Evolutionary conservation across 2,329 filamentous ascomycete genomes (phyloP).

Genomic region (Fusarium luffae): DNA sequence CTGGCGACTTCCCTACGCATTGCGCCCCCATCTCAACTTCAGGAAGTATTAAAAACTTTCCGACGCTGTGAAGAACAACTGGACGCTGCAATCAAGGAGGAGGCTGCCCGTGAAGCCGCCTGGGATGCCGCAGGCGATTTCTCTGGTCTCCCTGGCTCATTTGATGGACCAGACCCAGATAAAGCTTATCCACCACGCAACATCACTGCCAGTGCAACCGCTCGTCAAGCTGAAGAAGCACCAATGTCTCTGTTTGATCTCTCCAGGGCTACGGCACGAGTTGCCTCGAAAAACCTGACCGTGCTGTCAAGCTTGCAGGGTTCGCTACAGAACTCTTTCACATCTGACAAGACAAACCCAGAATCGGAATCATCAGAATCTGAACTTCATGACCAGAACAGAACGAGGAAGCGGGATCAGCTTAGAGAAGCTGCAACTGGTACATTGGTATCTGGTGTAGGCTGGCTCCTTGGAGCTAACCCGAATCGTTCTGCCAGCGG

Average conservation of each 20-base stretch:
- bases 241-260: conserved; percentile 75
- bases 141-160: conserved; percentile 67
- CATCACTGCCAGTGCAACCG: conserved; percentile 49
- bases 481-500: conserved; percentile 38
- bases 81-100: conserved; percentile 71
- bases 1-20: conserved; percentile 79
- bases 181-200: conserved; percentile 48
- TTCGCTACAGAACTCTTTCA: conserved; percentile 37
- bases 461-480: conserved; percentile 73
- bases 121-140: conserved; percentile 75
- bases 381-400: conserved; percentile 47
- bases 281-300: conserved; percentile 68
- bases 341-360: conserved; percentile 19
- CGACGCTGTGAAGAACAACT: conserved; percentile 83
- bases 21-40: conserved; percentile 74
- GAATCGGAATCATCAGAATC: conserved; percentile 42
- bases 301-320: conserved; percentile 64
- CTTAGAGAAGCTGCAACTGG: conserved; percentile 73
- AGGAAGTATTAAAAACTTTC: conserved; percentile 80
- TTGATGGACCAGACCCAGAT: conserved; percentile 51
- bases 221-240: conserved; percentile 61
- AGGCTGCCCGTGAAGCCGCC: conserved; percentile 74
- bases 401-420: conserved; percentile 77
- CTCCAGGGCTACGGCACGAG: conserved; percentile 68
- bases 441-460: conserved; percentile 73